These are phyloP conservation scores for Vigna unguiculata DNA, from an alignment of 306 rosid genomes.

Conservation along the genomic window DNA sequence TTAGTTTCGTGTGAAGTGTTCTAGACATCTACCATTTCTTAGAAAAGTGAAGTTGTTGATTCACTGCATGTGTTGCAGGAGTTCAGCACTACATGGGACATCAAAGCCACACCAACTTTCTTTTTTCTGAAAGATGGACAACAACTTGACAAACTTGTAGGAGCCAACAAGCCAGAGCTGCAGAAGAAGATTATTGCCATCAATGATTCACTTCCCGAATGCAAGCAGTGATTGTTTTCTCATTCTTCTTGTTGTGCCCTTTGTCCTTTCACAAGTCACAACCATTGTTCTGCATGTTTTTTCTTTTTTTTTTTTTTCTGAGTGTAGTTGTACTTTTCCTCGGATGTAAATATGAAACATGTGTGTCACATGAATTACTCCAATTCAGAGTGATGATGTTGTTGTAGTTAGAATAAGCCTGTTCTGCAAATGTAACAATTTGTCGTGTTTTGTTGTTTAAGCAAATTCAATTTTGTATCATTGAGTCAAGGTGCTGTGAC, in stretches of 20 bases:
- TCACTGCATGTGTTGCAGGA: conserved; percentile 64
- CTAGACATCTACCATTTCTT: no score
- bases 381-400: conserved; percentile 29
- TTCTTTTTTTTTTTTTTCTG: conserved; percentile 11
- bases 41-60: background rate
- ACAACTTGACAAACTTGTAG: conserved; percentile 94
- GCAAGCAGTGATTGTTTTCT: conserved; percentile 40
- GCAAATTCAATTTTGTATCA: conserved; percentile 9
- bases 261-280: conserved; percentile 1
- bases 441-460: conserved; percentile 36
- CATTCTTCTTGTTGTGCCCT: conserved; percentile 26
- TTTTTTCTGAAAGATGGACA: conserved; percentile 88
- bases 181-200: conserved; percentile 71
- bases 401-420: conserved; percentile 40
- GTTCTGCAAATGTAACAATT: conserved; percentile 41
- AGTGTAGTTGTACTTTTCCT: conserved; percentile 27
- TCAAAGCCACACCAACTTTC: conserved; percentile 98
- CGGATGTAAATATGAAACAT: conserved; percentile 42
- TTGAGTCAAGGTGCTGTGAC: no score
- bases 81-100: conserved; percentile 93
- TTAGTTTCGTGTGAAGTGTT: no score
- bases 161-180: conserved; percentile 95
- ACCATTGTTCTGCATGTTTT: conserved; percentile 32
- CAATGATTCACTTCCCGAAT: conserved; percentile 52
- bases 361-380: conserved; percentile 20